Evolutionary conservation across 192 early-diverging fungal genomes (phyloP).

Genomic region (Martensiomyces pterosporus): DNA sequence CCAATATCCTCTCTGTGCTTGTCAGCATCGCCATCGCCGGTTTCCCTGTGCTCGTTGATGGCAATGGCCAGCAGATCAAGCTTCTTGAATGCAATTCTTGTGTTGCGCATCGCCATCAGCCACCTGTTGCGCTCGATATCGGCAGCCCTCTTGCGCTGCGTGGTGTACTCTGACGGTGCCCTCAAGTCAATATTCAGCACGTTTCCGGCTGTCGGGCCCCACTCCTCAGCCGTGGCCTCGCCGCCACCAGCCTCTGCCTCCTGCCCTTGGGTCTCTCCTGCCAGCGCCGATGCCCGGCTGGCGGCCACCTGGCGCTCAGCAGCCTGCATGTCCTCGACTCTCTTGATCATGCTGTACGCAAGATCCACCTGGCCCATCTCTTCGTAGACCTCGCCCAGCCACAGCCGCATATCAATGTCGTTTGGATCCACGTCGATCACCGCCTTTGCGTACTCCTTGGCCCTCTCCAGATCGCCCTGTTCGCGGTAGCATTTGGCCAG

Average conservation of each 20-base stretch:
- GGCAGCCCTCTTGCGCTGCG: slow-evolving; percentile 15
- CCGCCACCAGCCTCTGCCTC: too few relatives aligned
- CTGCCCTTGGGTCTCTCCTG: too few relatives aligned
- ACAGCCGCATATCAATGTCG: slow-evolving; percentile 57
- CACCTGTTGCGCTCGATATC: slow-evolving; percentile 28
- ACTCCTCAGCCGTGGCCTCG: too few relatives aligned
- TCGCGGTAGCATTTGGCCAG: slow-evolving; percentile 60
- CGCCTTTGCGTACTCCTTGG: slow-evolving; percentile 49
- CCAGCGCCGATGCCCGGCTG: too few relatives aligned
- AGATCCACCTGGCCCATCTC: slow-evolving; percentile 49
- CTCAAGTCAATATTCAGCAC: slow-evolving; percentile 15
- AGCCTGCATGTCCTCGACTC: slow-evolving; percentile 35
- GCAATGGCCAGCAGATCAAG: slow-evolving; percentile 41
- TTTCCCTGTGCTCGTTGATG: too few relatives aligned
- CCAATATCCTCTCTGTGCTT: background rate
- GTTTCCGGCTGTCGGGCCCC: background rate
- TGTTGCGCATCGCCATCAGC: slow-evolving; percentile 32
- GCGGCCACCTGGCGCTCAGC: too few relatives aligned
- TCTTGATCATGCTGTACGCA: slow-evolving; percentile 37
- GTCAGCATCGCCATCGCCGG: slow-evolving; percentile 8
- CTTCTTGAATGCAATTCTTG: slow-evolving; percentile 35
- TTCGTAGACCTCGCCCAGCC: slow-evolving; percentile 61
- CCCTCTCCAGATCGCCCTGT: slow-evolving; percentile 52
- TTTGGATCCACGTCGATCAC: slow-evolving; percentile 53
- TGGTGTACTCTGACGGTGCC: slow-evolving; percentile 17